Conservation (phyloP, 2,329 filamentous ascomycete genomes). For the Cadophora sp. region DNA sequence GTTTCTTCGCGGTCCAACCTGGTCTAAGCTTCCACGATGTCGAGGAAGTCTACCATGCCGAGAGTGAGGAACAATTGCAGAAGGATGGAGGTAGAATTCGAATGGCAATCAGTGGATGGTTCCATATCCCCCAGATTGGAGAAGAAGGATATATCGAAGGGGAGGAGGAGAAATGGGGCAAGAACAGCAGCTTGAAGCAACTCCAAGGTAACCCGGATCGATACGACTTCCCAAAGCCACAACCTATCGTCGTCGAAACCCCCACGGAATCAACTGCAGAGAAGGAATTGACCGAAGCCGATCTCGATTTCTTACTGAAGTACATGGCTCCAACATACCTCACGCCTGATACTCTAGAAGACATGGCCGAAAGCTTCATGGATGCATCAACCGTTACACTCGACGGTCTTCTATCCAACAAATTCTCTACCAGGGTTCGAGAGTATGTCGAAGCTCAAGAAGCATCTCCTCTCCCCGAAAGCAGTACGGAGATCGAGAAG, state of each 20-base stretch:
- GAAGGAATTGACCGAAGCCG: conserved; percentile 73
- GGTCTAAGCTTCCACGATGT: conserved; percentile 99
- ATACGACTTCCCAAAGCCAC: conserved; percentile 79
- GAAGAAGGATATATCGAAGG: conserved; percentile 92
- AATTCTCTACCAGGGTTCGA: conserved; percentile 76
- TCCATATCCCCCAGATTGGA: conserved; percentile 93
- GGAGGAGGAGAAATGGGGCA: conserved; percentile 84
- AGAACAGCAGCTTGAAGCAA: conserved; percentile 91
- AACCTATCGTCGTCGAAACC: conserved; percentile 56
- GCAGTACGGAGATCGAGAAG: conserved; percentile 63
- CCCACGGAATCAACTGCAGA: conserved; percentile 49
- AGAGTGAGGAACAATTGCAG: conserved; percentile 63
- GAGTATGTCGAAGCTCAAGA: conserved; percentile 74
- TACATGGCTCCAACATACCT: conserved; percentile 92
- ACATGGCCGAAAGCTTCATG: conserved; percentile 79
- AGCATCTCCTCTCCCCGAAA: conserved; percentile 51
- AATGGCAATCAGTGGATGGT: conserved; percentile 99
- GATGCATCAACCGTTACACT: conserved; percentile 86
- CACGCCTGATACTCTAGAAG: conserved; percentile 87
- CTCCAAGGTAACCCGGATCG: conserved; percentile 89
- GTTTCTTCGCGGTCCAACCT: conserved; percentile 97
- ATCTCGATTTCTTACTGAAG: conserved; percentile 88
- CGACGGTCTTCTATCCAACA: conserved; percentile 77
- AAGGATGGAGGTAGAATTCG: conserved; percentile 79
- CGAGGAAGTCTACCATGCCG: conserved; percentile 89